Percentiles rank a stretch among this genome's conserved stretches.
These are phyloP conservation scores for Dactylellina cionopaga DNA, from an alignment of 2,329 filamentous ascomycete genomes.

Conservation along the genomic window DNA sequence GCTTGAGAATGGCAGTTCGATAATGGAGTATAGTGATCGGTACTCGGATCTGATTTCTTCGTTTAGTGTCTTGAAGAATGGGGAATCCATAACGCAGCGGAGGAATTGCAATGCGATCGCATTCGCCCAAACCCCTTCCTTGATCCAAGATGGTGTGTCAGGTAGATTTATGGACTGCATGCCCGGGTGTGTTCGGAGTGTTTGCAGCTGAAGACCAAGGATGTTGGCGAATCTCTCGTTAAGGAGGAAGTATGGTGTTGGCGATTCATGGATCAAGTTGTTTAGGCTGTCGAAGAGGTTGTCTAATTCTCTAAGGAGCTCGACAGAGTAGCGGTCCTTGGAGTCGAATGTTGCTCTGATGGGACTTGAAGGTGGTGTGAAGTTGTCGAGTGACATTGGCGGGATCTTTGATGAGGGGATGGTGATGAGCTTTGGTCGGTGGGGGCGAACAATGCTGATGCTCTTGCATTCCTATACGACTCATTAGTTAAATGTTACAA, in stretches of 20 bases:
- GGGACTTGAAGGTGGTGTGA: constrained; percentile 40
- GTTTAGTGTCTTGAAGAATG: constrained; percentile 38
- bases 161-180: constrained; percentile 26
- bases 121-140: constrained; percentile 46
- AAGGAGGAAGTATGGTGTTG: constrained; percentile 34
- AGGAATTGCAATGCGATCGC: constrained; percentile 39
- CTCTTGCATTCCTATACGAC: constrained; percentile 35
- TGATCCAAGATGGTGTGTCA: constrained; percentile 23
- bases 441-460: constrained; percentile 30
- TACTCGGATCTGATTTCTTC: constrained; percentile 36
- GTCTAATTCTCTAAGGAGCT: constrained; percentile 21
- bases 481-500: background rate
- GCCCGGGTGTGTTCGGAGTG: constrained; percentile 21
- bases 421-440: constrained; percentile 25
- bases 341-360: background rate
- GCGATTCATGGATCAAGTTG: constrained; percentile 31
- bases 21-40: constrained; percentile 25
- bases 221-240: constrained; percentile 20
- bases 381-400: constrained; percentile 20
- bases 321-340: constrained; percentile 3
- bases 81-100: constrained; percentile 43
- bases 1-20: constrained; percentile 44
- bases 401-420: constrained; percentile 26
- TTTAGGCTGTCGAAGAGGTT: constrained; percentile 28
- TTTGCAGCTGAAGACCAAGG: constrained; percentile 10